Base-by-base conservation (phyloP, 2,329 filamentous ascomycete species). In the Penicillium paneum region DNA sequence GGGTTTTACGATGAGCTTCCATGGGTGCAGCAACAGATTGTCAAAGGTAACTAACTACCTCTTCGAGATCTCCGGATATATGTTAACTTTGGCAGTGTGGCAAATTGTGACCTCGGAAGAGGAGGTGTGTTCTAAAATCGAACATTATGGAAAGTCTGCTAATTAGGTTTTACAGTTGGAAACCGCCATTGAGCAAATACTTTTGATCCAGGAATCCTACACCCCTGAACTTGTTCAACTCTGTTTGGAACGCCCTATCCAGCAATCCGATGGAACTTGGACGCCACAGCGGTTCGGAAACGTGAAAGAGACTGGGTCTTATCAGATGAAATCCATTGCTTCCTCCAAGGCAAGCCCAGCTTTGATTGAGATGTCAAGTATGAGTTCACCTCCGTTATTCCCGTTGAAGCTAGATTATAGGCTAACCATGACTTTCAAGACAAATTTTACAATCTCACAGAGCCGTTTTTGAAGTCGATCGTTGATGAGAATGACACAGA, bases 361-460 rank as follows among this genome's bases (percentile, higher is more conserved):
- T 35, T 24, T 61, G 5, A 42, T 58, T 34, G 60, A 61, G 6
- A 56, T 63, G 54, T 50, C 59, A 38, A 61, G 60, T 63, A 44
- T 51, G 54, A 15, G 1, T 28, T 12, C 6, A 19, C 32, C 12
- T 10, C 21, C 21, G 6, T n/a, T 1, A 7, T 17, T 21, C 1
- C 5, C 13, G 19, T 11, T n/a, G 8, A 24, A 8, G 7, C 5
- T 26, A 5, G 0, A 4, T 5, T 41, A 1, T 12, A 32, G 31
- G 17, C 40, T 51, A n/a, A 51, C 32, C 8, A 29, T 51, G 32
- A 17, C 1, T 31, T 8, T 19, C 4, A 11, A 67, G 65, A 62
- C 38, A 70, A 71, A 39, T 71, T 65, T 34, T 69, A 68, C 49
- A 62, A 62, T 8, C 58, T 71, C 21, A 70, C 69, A 0, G 63